A percentile compares a stretch with the other conserved stretches of the same genome.
These are phyloP conservation scores for Magnusiomyces paraingens DNA, from an alignment of 1,139 yeast genomes.

Conservation along the genomic window DNA sequence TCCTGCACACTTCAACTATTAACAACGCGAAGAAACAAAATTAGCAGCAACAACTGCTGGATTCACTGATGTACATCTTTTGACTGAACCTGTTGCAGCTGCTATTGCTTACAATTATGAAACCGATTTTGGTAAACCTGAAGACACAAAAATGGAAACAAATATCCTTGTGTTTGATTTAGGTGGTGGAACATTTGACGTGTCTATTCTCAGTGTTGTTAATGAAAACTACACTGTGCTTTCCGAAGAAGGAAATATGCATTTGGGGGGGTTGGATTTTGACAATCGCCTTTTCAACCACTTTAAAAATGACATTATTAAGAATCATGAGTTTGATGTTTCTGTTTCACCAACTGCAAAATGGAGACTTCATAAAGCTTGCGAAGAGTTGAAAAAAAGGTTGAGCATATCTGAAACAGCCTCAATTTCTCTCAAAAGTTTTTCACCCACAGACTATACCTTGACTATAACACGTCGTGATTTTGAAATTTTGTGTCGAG, in stretches of 20 bases:
- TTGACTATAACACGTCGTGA: too few relatives aligned
- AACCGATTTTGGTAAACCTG: too few relatives aligned
- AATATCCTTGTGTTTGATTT: slow-evolving; percentile 82
- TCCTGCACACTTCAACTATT: slow-evolving; percentile 96
- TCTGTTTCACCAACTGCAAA: too few relatives aligned
- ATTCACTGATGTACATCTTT: slow-evolving; percentile 85
- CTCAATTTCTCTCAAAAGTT: too few relatives aligned
- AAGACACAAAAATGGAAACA: too few relatives aligned
- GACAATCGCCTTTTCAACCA: slow-evolving; percentile 92
- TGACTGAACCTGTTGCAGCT: slow-evolving; percentile 97
- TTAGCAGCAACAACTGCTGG: slow-evolving; percentile 98
- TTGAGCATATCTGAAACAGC: too few relatives aligned
- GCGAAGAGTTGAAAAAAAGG: too few relatives aligned
- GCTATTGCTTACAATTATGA: slow-evolving; percentile 83
- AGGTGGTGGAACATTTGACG: slow-evolving; percentile 99
- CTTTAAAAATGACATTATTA: slow-evolving; percentile 35
- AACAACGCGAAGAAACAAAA: slow-evolving; percentile 97
- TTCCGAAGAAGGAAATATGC: slow-evolving; percentile 99
- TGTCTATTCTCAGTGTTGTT: slow-evolving; percentile 88
- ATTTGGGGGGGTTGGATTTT: slow-evolving; percentile 99
- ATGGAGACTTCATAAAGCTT: too few relatives aligned
- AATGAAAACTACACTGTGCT: slow-evolving; percentile 99
- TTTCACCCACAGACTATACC: too few relatives aligned
- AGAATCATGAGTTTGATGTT: too few relatives aligned
- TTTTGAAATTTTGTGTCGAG: too few relatives aligned